Evolutionary conservation across 2,329 filamentous ascomycete species (phyloP), one percentile per base, ranked within the genome.

Genomic region (Leptodontidium sp.): DNA sequence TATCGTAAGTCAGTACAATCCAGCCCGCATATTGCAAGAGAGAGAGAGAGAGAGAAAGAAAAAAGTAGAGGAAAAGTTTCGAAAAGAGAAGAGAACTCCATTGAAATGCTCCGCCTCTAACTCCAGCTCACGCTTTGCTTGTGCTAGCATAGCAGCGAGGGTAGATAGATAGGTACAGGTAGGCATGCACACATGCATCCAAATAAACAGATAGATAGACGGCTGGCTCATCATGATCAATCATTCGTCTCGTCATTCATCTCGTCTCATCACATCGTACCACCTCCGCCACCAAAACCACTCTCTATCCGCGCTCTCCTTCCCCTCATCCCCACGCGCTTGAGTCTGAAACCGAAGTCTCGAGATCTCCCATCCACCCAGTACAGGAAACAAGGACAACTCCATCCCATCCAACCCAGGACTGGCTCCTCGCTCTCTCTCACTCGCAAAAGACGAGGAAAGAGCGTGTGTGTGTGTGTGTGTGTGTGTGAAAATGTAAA

Each of bases 401-500:
- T 50, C 43, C 45, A 50, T 43, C 47, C 49, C 21, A 43, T 45
- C 38, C 50, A 57, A 24, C 52, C 24, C 38, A 65, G 49, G 40
- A 43, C 61, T 64, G 49, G 35, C 29, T 64, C 52, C 35, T 29
- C 11, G 17, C 52, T 26, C 58, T 9, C 12, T 61, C 40, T 49
- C 29, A 17, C 29, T 61, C 40, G 49, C 35, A 38, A 21, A 58
- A 40, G 35, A 58, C 35, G 35, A 40, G 32, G 32, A 65, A 59
- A 38, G 64, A 52, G 53, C 40, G 64, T 59, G 45, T 40, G 38
- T 40, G 38, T 40, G 38, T 40, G 38, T 40, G 35, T 40, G 35
- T 40, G 35, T 40, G 40, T 58, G n/a, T 59, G 63, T 59, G 24
- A 38, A 65, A 32, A 40, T 49, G 64, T 65, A 65, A 65, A 65